phyloP scores from a whole-genome alignment of 2,329 filamentous ascomycete genomes.

The Ophiocordyceps polyrhachis-furcata region DNA sequence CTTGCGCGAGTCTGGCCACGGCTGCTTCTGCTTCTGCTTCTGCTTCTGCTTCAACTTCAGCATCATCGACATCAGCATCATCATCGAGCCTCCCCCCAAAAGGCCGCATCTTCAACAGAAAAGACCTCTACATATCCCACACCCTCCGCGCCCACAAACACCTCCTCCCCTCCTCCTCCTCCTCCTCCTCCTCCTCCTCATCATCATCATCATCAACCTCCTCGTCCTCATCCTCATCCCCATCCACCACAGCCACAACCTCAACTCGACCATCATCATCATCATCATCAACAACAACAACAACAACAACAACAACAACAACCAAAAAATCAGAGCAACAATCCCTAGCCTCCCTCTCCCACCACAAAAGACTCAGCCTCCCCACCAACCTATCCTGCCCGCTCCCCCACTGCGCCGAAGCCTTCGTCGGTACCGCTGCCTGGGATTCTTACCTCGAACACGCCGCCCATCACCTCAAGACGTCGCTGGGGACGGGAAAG shows the following conservation, averaged over 20 bases:
- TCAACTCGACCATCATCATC: too few species aligned
- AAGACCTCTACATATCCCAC: slow-evolving; percentile 82
- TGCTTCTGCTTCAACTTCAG: too few species aligned
- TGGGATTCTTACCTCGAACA: slow-evolving; percentile 85
- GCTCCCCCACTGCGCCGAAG: slow-evolving; percentile 34
- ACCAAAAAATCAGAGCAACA: slow-evolving; percentile 22
- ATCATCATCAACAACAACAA: slow-evolving; percentile 4
- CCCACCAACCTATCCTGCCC: slow-evolving; percentile 45
- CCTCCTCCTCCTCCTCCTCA: too few species aligned
- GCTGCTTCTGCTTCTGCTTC: too few species aligned
- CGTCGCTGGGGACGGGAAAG: neutral
- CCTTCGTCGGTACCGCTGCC: slow-evolving; percentile 39
- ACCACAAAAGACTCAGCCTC: slow-evolving; percentile 37
- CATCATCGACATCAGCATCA: neutral
- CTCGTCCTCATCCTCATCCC: too few species aligned
- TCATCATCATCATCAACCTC: too few species aligned
- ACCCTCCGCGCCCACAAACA: slow-evolving; percentile 61
- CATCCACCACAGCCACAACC: slow-evolving; percentile 5
- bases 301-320: slow-evolving; percentile 8
- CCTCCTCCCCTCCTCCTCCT: neutral
- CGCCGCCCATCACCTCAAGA: slow-evolving; percentile 60
- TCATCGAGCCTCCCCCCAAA: slow-evolving; percentile 24
- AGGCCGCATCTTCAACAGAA: slow-evolving; percentile 63
- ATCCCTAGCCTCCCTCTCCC: slow-evolving; percentile 37
- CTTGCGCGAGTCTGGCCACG: slow-evolving; percentile 19